Conservation (phyloP, 148 eudicot genomes). For the Pharnaceum exiguum region DNA sequence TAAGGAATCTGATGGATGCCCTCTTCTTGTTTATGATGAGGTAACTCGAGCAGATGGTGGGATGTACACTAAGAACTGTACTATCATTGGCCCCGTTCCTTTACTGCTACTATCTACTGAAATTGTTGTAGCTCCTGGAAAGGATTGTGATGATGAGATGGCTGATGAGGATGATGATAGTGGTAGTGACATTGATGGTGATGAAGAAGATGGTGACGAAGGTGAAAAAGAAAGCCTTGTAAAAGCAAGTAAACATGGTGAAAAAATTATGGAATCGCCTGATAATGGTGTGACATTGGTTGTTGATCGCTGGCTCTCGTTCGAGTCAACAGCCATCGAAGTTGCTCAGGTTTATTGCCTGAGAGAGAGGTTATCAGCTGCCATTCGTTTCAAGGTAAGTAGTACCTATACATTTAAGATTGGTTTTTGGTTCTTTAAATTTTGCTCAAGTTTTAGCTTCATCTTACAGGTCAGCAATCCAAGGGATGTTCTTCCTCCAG, state of each 20-base stretch:
- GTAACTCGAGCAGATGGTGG: conserved; percentile 80
- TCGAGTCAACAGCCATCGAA: conserved; percentile 70
- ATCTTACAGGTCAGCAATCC: conserved; percentile 59
- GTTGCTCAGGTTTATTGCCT: conserved; percentile 93
- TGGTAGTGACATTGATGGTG: conserved; percentile 27
- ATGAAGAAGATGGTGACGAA: conserved; percentile 37
- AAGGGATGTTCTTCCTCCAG: conserved; percentile 47
- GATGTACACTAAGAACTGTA: conserved; percentile 51
- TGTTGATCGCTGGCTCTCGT: conserved; percentile 82
- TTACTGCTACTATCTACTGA: conserved; percentile 66
- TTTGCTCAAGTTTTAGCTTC: neutral
- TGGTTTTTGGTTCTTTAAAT: neutral
- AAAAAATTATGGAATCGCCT: conserved; percentile 67
- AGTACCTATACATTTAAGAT: neutral
- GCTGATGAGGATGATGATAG: conserved; percentile 27
- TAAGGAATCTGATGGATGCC: conserved; percentile 17
- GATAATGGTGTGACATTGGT: conserved; percentile 61
- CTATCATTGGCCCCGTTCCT: conserved; percentile 62
- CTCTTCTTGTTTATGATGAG: conserved; percentile 71
- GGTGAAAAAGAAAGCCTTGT: conserved; percentile 21
- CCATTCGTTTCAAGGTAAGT: conserved; percentile 70
- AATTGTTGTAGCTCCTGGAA: conserved; percentile 68
- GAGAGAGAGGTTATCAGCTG: conserved; percentile 83
- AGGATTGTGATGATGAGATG: conserved; percentile 28
- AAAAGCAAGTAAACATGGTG: conserved; percentile 27